Evolutionary conservation across 2,329 filamentous ascomycete genomes (phyloP).

Genomic region (Arachnopeziza araneosa): DNA sequence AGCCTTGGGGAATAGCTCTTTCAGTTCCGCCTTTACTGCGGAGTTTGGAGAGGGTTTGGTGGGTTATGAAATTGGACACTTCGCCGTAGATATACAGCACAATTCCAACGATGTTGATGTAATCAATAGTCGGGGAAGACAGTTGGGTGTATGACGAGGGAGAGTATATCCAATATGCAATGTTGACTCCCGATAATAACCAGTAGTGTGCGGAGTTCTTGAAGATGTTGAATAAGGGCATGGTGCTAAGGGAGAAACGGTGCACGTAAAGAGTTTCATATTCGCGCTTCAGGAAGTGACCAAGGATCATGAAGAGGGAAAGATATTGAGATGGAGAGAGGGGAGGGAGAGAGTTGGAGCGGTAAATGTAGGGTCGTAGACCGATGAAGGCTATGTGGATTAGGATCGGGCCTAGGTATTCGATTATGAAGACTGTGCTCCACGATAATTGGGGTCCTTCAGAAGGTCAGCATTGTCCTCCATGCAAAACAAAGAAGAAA

Average conservation of each 20-base stretch:
- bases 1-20: constrained; percentile 78
- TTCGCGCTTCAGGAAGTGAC: constrained; percentile 94
- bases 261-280: constrained; percentile 91
- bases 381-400: constrained; percentile 71
- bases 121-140: constrained; percentile 28
- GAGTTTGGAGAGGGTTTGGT: constrained; percentile 71
- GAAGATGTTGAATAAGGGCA: constrained; percentile 87
- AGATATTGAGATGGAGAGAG: constrained; percentile 67
- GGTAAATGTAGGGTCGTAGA: constrained; percentile 68
- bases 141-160: constrained; percentile 63
- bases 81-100: constrained; percentile 73
- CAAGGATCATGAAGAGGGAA: constrained; percentile 64
- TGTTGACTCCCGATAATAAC: constrained; percentile 71
- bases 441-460: constrained; percentile 83
- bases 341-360: constrained; percentile 40
- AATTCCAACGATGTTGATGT: constrained; percentile 60
- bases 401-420: constrained; percentile 87
- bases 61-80: constrained; percentile 72
- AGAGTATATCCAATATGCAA: constrained; percentile 80
- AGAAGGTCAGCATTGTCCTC: constrained; percentile 1
- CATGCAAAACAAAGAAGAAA: neutral
- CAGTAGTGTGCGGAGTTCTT: constrained; percentile 97
- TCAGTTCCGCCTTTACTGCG: constrained; percentile 76
- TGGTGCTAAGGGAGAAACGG: constrained; percentile 90
- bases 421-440: constrained; percentile 90